Evolutionary conservation across 2,329 filamentous ascomycete genomes (phyloP).

Genomic region (Calycina herbarum): DNA sequence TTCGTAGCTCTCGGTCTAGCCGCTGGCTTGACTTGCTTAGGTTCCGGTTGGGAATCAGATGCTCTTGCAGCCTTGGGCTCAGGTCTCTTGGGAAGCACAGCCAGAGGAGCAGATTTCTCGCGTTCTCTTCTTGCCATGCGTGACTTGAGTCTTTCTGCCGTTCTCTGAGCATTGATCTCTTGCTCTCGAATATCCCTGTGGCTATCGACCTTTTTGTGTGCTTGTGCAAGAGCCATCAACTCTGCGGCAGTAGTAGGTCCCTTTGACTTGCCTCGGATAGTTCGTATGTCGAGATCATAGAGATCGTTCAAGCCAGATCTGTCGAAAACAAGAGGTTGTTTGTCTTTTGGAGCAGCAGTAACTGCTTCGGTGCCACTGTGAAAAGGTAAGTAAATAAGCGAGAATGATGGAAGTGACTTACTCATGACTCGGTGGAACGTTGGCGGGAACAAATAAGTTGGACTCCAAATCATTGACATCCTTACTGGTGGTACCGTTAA

Average conservation of each 20-base stretch:
- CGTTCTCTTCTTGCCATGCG: constrained; percentile 1
- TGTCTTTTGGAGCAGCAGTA: neutral
- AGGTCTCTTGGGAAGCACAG: neutral
- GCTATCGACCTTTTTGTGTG: neutral
- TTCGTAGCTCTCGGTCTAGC: neutral
- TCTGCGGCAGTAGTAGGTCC: constrained; percentile 12
- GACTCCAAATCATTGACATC: neutral
- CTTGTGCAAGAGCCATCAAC: neutral
- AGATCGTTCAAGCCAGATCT: neutral
- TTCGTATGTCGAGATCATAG: neutral
- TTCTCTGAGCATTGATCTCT: neutral
- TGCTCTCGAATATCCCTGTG: neutral
- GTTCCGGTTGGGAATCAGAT: neutral
- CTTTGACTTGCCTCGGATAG: neutral
- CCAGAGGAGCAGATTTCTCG: neutral
- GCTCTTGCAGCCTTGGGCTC: neutral
- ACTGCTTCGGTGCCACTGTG: neutral
- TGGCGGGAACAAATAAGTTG: neutral
- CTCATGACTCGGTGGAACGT: neutral
- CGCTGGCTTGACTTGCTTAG: neutral
- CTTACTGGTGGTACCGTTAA: neutral
- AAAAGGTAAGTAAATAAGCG: neutral
- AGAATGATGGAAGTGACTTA: neutral
- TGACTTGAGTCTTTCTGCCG: neutral
- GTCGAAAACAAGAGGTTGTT: neutral